Evolutionary conservation across 2,329 filamentous ascomycete genomes (phyloP).

Genomic region (Triangularia setosa): DNA sequence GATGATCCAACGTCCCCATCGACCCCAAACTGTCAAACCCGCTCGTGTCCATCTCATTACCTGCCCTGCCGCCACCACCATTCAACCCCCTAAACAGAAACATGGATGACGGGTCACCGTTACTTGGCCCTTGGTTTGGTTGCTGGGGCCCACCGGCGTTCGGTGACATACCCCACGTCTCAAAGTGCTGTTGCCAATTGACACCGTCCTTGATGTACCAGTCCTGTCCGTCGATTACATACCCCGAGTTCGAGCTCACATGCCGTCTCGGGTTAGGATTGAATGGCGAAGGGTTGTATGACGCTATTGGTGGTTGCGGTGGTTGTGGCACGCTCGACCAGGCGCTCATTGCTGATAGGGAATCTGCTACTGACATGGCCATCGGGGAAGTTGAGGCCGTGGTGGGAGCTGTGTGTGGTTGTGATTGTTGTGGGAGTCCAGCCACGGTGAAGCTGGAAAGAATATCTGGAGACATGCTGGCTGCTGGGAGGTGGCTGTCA

Average conservation of each 20-base stretch:
- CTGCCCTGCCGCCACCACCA: background rate
- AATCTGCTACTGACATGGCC: conserved; percentile 25
- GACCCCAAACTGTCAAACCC: conserved; percentile 28
- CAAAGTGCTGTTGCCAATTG: conserved; percentile 56
- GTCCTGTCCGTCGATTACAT: conserved; percentile 49
- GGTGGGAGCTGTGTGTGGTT: conserved; percentile 21
- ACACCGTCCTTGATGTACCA: conserved; percentile 57
- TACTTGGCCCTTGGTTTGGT: background rate
- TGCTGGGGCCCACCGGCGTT: background rate
- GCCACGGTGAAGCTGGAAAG: conserved; percentile 25
- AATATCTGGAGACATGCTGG: conserved; percentile 30
- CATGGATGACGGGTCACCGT: conserved; percentile 18
- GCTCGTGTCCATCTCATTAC: conserved; percentile 16
- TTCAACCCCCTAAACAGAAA: conserved; percentile 30
- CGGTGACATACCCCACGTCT: conserved; percentile 39
- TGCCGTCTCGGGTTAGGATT: conserved; percentile 12
- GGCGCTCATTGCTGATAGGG: conserved; percentile 17
- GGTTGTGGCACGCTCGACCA: conserved; percentile 22
- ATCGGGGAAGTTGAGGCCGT: conserved; percentile 8
- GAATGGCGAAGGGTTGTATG: conserved; percentile 18
- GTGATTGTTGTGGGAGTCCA: conserved; percentile 13
- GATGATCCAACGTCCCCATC: conserved; percentile 27
- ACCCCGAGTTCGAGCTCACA: conserved; percentile 21
- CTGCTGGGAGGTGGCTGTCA: conserved; percentile 21
- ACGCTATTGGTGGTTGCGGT: conserved; percentile 17